Conservation (phyloP, 257 asterid species). For the Primulina huaijiensis region DNA sequence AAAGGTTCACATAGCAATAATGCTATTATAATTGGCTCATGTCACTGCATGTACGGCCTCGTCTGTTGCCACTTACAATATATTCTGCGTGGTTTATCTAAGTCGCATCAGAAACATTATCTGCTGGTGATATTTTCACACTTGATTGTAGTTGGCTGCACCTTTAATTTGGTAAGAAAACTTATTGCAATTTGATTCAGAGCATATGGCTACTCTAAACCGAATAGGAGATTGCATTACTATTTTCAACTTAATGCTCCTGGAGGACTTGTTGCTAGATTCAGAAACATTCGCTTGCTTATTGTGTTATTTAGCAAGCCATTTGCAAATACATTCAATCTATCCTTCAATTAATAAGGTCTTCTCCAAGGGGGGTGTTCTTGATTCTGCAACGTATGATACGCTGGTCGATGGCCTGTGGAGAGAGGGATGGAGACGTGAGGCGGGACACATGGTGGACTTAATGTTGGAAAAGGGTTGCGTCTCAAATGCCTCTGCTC, state of each 20-base stretch:
- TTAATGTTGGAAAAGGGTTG: constrained; percentile 66
- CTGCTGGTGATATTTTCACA: constrained; percentile 43
- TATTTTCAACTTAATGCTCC: not conserved
- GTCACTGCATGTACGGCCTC: constrained; percentile 30
- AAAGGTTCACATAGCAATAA: constrained; percentile 39
- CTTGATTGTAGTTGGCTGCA: constrained; percentile 55
- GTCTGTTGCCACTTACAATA: constrained; percentile 37
- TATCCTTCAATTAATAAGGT: constrained; percentile 40
- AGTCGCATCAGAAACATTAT: constrained; percentile 30
- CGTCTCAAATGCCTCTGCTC: not conserved
- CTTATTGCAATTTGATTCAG: constrained; percentile 41
- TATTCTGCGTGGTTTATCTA: constrained; percentile 47
- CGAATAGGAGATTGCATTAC: constrained; percentile 7
- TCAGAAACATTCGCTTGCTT: not conserved
- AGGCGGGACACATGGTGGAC: constrained; percentile 55
- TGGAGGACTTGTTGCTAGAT: not conserved
- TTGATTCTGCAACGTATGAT: constrained; percentile 46
- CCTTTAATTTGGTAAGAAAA: constrained; percentile 43
- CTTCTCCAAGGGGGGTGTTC: constrained; percentile 30
- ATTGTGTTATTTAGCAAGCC: not conserved
- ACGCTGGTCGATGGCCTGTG: constrained; percentile 59
- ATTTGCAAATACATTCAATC: constrained; percentile 44
- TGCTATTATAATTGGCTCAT: constrained; percentile 39
- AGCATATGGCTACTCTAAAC: not conserved
- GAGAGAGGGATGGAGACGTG: constrained; percentile 61